Percentiles rank a stretch among this genome's conserved stretches.
Conservation (phyloP, 371 early-diverging fungal species). For the Capillidium heterosporum region DNA sequence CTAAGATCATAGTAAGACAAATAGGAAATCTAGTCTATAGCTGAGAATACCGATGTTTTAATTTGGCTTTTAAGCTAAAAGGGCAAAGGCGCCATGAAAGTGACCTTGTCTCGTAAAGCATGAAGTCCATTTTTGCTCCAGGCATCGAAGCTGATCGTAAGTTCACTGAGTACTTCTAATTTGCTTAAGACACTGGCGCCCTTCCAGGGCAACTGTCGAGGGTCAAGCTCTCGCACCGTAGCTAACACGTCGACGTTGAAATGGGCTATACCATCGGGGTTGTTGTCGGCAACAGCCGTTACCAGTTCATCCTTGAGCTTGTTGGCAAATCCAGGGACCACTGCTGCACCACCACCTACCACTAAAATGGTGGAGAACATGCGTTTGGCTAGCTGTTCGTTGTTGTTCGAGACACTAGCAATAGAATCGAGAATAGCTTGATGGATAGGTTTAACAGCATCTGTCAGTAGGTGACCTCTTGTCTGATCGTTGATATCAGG, state of each 20-base stretch:
- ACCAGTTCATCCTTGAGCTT: background rate
- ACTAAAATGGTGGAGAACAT: slow-evolving; percentile 57
- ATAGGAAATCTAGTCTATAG: too few species aligned
- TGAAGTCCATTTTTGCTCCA: slow-evolving; percentile 55
- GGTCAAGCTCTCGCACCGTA: slow-evolving; percentile 72
- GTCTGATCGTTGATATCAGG: background rate
- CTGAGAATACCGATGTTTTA: too few species aligned
- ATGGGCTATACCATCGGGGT: slow-evolving; percentile 16
- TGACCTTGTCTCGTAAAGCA: slow-evolving; percentile 40
- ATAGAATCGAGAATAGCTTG: slow-evolving; percentile 61
- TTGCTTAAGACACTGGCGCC: slow-evolving; percentile 66
- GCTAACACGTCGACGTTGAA: slow-evolving; percentile 56
- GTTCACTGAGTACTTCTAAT: slow-evolving; percentile 54
- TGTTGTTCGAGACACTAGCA: slow-evolving; percentile 31
- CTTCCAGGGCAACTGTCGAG: slow-evolving; percentile 75
- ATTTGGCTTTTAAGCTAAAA: too few species aligned
- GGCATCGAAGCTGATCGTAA: slow-evolving; percentile 58
- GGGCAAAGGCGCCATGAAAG: slow-evolving; percentile 31
- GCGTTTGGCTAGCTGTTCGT: slow-evolving; percentile 43
- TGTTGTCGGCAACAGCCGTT: background rate
- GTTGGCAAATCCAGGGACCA: background rate
- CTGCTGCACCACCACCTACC: slow-evolving; percentile 62
- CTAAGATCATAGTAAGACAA: too few species aligned
- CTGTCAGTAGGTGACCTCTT: background rate
- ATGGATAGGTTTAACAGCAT: slow-evolving; percentile 26